Base-by-base conservation (phyloP, 164 flowering plant genomes). In the Chloranthus sessilifolius region DNA sequence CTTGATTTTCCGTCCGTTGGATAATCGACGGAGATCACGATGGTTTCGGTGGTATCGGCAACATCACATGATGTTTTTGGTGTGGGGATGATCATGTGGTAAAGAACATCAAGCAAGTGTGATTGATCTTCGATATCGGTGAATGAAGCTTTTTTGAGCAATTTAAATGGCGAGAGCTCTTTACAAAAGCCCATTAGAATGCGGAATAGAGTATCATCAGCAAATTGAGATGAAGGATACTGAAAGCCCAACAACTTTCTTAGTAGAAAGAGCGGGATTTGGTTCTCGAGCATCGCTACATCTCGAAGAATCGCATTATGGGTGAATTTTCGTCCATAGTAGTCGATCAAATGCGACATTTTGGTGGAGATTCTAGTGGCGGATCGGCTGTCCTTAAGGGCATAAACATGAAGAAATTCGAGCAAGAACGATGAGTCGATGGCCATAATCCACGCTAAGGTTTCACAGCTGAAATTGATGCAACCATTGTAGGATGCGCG, bases 81-180 rank as follows among this genome's bases (percentile, higher is more conserved):
- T 43, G 29, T 42, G 1, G 65, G 65, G 3, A 69, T 41, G 26
- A 72, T 47, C 12, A 42, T 8, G 14, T 29, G 48, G 62, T 66
- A 75, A 27, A 75, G 25, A 26, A 66, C 28, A 28, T 66, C 80
- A 3, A 75, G 54, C 59, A 77, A 22, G 52, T 77, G 82, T 10
- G 58, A 34, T 24, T 6, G 36, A 4, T 52, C 23, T 0, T 26
- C 5, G 8, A 52, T 42, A 7, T 38, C 37, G 21, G 37, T 7
- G 25, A 3, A 4, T 10, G 49, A 34, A 22, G 19, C 15, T 1
- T 51, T 48, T 4, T 48, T 50, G 2, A n/a, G 21, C 17, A 55
- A 29, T 37, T 54, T 50, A 24, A 80, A 56, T 3, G 81, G 86
- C 1, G 59, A 67, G 16, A 75, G 31, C 49, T 59, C 73, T 29